A percentile compares a stretch with the other conserved stretches of the same genome.
Conservation (phyloP, 371 early-diverging fungal species). For the Mortierella sp. region DNA sequence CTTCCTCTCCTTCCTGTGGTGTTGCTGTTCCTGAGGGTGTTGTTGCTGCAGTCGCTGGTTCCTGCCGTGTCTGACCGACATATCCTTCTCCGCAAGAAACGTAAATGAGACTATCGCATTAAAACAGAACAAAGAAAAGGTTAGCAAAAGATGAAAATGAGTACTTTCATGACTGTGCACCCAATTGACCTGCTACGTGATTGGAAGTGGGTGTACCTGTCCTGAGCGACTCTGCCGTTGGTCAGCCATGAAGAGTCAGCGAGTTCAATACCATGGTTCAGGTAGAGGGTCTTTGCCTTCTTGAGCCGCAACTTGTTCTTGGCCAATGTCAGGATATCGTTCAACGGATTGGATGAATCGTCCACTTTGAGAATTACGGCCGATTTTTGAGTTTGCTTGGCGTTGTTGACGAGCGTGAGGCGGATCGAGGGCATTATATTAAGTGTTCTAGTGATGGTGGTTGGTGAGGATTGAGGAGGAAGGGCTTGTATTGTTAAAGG, state of each 20-base stretch:
- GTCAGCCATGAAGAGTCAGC: slow-evolving; percentile 21
- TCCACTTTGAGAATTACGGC: slow-evolving; percentile 56
- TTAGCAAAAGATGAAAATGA: background rate
- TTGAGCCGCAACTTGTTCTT: slow-evolving; percentile 64
- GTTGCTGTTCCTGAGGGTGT: background rate
- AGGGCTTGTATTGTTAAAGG: background rate
- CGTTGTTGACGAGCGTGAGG: slow-evolving; percentile 59
- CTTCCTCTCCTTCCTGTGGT: background rate
- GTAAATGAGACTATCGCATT: slow-evolving; percentile 28
- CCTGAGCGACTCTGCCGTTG: slow-evolving; percentile 38
- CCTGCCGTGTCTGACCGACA: slow-evolving; percentile 31
- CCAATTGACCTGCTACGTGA: background rate
- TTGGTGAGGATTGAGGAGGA: background rate
- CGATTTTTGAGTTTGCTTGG: slow-evolving; percentile 58
- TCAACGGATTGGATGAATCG: slow-evolving; percentile 11
- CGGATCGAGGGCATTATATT: slow-evolving; percentile 50
- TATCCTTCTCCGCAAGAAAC: slow-evolving; percentile 52
- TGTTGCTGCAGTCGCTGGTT: background rate
- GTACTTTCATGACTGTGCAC: too few relatives aligned
- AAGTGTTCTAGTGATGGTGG: background rate
- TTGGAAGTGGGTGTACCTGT: slow-evolving; percentile 29
- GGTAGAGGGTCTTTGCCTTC: slow-evolving; percentile 56
- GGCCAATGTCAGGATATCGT: slow-evolving; percentile 54
- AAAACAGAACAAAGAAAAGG: background rate
- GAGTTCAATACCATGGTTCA: slow-evolving; percentile 48